Evolutionary conservation across 495 filamentous ascomycete genomes (phyloP), one percentile per base, ranked within the genome.

Genomic region (Hypoxylon trugodes): DNA sequence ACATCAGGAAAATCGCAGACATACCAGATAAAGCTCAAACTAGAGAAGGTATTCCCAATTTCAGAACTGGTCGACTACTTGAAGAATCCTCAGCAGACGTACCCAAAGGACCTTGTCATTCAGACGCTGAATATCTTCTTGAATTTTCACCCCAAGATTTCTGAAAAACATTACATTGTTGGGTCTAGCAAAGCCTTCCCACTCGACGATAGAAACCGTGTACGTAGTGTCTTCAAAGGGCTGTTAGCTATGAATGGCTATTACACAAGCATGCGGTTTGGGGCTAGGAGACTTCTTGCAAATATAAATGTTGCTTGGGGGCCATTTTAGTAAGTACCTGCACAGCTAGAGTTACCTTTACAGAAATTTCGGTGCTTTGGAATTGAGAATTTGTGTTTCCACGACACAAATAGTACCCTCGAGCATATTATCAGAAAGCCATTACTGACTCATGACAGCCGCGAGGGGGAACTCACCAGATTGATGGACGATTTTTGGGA

Each of bases 251-350:
- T 28, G 13, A 50, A 48, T n/a, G 55, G 55, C 6, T 59, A 49
- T 13, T 50, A 49, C 26, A 49, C 55, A 4, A 59, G 55, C 18
- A 59, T 84, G 10, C 81, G 82, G 28, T 74, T 79, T 1, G 82
- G 83, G 1, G 86, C 85, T 9, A 75, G 77, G 6, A 77, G 85
- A 12, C 52, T 85, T 4, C 68, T 86, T 3, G 69, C 84, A 8
- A 87, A 87, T 37, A 79, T 87, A 6, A 73, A 77, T 33, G 62
- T 72, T 8, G 72, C 52, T 25, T 61, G 71, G 21, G 70, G 50
- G 8, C 61, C 61, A 4, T 77, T 76, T 35, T 55, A 72, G 5
- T 2, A n/a, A n/a, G n/a, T n/a, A n/a, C n/a, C n/a, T n/a, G n/a
- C n/a, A n/a, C n/a, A n/a, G n/a, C n/a, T n/a, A n/a, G n/a, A n/a